Evolutionary conservation across 345 rosid species (phyloP), one percentile per base, ranked within the genome.

Genomic region (Cardamine resedifolia): DNA sequence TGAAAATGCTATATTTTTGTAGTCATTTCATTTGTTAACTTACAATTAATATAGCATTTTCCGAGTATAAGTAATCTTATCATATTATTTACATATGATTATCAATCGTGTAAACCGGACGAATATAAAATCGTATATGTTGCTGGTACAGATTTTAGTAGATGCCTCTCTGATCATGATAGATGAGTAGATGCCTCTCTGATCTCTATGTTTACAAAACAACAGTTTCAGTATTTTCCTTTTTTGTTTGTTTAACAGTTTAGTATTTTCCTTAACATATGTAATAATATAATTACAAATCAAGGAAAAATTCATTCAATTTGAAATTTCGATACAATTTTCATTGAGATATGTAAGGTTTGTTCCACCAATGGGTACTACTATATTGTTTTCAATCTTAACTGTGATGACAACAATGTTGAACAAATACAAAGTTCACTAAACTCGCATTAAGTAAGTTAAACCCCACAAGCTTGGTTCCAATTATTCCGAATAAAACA

Each of bases 391-490:
- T 18, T 9, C 21, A 30, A 8, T 10, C 33, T 24, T 14, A 52
- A 53, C 24, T 16, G 52, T 6, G 18, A 44, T 31, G 59, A 66
- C 27, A 52, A 27, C 63, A 55, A 20, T 56, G 26, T 28, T 8
- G 51, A 26, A 43, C 44, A 68, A 3, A 18, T 56, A 68, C 31
- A 27, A 28, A 58, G 57, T 59, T 44, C 27, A 64, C 45, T 34
- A 24, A 64, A 55, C 36, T 72, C 12, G 10, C 43, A 43, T 53
- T 28, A 26, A 14, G 27, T 24, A n/a, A n/a, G n/a, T n/a, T 26
- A 27, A 34, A 36, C 11, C 58, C 70, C 44, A 66, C 51, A 47
- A 14, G 52, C 65, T 47, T 31, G 57, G 65, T 33, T 16, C 30
- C 31, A 50, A 60, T 12, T 1, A 38, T 28, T 27, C 41, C 27